phyloP scores from a whole-genome alignment of 1,284 basidiomycete genomes.

The Farysia itapuensis region DNA sequence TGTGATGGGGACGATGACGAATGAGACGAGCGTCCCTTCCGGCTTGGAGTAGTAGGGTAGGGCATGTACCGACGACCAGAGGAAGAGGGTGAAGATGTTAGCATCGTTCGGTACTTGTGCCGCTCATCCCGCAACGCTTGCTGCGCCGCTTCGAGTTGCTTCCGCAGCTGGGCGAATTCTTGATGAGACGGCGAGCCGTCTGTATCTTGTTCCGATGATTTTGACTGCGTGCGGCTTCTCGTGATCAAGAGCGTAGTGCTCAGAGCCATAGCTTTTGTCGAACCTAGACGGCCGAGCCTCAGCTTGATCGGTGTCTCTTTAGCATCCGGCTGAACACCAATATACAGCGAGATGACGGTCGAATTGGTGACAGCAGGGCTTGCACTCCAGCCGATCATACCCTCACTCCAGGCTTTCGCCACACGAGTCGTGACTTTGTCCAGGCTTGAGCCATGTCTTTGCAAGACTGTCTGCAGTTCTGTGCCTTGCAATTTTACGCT shows the following conservation, averaged over 20 bases:
- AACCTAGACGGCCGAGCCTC: constrained; percentile 1
- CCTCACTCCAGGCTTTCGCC: background rate
- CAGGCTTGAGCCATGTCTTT: too few species aligned
- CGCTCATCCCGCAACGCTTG: constrained; percentile 26
- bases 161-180: constrained; percentile 3
- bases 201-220: too few species aligned
- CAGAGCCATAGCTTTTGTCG: background rate
- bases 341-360: too few species aligned
- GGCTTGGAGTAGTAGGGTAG: background rate
- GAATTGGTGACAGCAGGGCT: too few species aligned
- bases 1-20: background rate
- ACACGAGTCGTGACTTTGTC: too few species aligned
- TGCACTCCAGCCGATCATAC: background rate
- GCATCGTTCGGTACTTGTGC: constrained; percentile 36
- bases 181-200: too few species aligned
- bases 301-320: too few species aligned
- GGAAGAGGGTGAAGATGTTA: constrained; percentile 2
- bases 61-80: background rate
- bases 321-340: too few species aligned
- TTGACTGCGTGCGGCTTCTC: too few species aligned
- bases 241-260: constrained; percentile 5
- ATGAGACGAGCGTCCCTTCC: background rate
- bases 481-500: background rate
- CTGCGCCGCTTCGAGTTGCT: constrained; percentile 11
- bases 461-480: background rate